Conservation (phyloP, 768 basidiomycete genomes). For the Hirschioporus abietinus region DNA sequence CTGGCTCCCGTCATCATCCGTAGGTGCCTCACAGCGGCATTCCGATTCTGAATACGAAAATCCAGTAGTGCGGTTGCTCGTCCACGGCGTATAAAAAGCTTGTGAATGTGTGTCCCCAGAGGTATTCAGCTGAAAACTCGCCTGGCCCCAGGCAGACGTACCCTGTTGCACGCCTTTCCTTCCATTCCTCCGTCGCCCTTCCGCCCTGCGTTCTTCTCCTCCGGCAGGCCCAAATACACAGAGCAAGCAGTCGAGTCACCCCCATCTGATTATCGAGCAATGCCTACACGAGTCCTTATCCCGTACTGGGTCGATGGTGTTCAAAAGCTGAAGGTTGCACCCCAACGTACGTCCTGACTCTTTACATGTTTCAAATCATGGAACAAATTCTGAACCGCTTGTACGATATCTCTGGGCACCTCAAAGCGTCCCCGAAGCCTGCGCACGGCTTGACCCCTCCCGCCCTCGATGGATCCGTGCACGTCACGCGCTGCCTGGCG, state of each 20-base stretch:
- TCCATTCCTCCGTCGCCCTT: background rate
- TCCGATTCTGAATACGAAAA: background rate
- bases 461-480: slow-evolving; percentile 44
- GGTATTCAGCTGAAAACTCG: background rate
- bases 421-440: slow-evolving; percentile 34
- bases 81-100: background rate
- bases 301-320: slow-evolving; percentile 68
- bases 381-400: slow-evolving; percentile 8
- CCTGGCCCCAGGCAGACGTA: background rate
- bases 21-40: background rate
- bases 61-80: background rate
- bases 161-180: background rate
- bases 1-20: background rate
- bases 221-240: background rate
- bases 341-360: slow-evolving; percentile 42
- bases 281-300: slow-evolving; percentile 38
- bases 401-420: slow-evolving; percentile 10
- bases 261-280: background rate
- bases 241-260: background rate
- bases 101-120: slow-evolving; percentile 1
- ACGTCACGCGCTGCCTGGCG: slow-evolving; percentile 53
- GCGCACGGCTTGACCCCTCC: slow-evolving; percentile 60
- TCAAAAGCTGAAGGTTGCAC: slow-evolving; percentile 61
- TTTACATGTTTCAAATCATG: slow-evolving; percentile 7
- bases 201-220: background rate